Conservation (phyloP, 768 basidiomycete genomes). For the Pleurotus sapidus region DNA sequence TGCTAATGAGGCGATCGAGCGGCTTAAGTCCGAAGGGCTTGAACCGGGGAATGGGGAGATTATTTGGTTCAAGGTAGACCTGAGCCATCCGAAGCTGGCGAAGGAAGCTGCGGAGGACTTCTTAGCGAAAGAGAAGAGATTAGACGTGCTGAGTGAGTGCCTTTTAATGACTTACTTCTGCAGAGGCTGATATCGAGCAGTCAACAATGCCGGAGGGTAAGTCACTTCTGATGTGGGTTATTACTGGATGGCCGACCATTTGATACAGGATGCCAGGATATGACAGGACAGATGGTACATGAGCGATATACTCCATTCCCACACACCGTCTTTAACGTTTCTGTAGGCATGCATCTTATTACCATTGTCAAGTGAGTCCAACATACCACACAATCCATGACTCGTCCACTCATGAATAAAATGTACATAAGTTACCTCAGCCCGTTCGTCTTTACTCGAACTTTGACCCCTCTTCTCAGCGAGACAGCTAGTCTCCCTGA, state of each 20-base stretch:
- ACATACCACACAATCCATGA: neutral
- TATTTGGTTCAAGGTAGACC: constrained; percentile 48
- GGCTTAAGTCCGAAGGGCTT: constrained; percentile 40
- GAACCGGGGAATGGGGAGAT: constrained; percentile 44
- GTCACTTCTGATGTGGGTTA: constrained; percentile 8
- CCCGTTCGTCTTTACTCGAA: constrained; percentile 51
- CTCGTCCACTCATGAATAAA: neutral
- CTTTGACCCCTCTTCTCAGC: constrained; percentile 49
- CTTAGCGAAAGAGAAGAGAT: constrained; percentile 41
- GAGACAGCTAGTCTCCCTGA: constrained; percentile 42
- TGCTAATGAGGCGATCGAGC: constrained; percentile 45
- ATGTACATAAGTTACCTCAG: constrained; percentile 42
- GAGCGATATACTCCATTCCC: constrained; percentile 9
- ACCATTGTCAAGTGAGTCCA: constrained; percentile 44
- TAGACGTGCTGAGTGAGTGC: constrained; percentile 53
- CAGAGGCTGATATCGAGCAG: constrained; percentile 21
- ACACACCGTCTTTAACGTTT: neutral
- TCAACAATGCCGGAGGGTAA: constrained; percentile 57
- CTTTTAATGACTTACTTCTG: neutral
- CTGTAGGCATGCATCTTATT: constrained; percentile 32
- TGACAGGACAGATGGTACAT: constrained; percentile 10
- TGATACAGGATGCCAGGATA: constrained; percentile 10
- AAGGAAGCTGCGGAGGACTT: constrained; percentile 48
- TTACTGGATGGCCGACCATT: neutral
- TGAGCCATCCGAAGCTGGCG: constrained; percentile 45